A percentile compares a stretch with the other conserved stretches of the same genome.
Evolutionary conservation across 2,329 filamentous ascomycete genomes (phyloP).

Genomic region (Fusarium luffae): DNA sequence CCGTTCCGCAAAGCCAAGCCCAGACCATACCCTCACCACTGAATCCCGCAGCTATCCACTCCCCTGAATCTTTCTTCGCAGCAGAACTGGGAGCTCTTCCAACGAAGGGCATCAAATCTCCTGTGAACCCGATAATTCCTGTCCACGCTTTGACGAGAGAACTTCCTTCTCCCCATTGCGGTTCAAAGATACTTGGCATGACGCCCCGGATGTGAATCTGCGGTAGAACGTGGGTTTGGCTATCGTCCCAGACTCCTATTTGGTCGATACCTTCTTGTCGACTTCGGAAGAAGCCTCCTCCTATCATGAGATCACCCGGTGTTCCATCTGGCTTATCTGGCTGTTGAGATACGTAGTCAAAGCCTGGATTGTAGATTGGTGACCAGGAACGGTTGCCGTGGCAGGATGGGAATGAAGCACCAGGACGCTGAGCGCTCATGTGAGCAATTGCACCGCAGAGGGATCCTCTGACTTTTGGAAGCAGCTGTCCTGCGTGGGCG

Average conservation of each 20-base stretch:
- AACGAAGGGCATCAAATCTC: constrained; percentile 62
- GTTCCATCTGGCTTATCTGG: constrained; percentile 46
- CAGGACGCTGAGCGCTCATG: constrained; percentile 63
- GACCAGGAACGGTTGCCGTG: constrained; percentile 60
- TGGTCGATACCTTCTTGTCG: constrained; percentile 56
- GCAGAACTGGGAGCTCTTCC: constrained; percentile 54
- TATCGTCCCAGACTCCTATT: constrained; percentile 61
- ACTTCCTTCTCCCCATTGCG: constrained; percentile 49
- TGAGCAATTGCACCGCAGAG: constrained; percentile 59
- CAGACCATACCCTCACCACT: constrained; percentile 65
- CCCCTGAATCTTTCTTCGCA: constrained; percentile 46
- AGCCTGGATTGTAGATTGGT: constrained; percentile 58
- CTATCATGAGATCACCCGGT: constrained; percentile 63
- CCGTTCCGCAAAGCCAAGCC: constrained; percentile 63
- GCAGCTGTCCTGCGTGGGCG: constrained; percentile 61
- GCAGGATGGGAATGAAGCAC: constrained; percentile 46
- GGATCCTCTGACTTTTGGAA: constrained; percentile 60
- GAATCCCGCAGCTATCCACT: constrained; percentile 65
- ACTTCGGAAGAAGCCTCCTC: constrained; percentile 62
- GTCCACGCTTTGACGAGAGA: constrained; percentile 59
- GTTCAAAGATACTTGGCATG: constrained; percentile 56
- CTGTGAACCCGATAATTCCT: constrained; percentile 60
- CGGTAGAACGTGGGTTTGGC: constrained; percentile 52
- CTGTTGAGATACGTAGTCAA: constrained; percentile 65
- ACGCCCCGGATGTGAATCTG: constrained; percentile 55